Evolutionary conservation across 805 yeast species (phyloP).

Genomic region (Saccharomycopsis fodiens): DNA sequence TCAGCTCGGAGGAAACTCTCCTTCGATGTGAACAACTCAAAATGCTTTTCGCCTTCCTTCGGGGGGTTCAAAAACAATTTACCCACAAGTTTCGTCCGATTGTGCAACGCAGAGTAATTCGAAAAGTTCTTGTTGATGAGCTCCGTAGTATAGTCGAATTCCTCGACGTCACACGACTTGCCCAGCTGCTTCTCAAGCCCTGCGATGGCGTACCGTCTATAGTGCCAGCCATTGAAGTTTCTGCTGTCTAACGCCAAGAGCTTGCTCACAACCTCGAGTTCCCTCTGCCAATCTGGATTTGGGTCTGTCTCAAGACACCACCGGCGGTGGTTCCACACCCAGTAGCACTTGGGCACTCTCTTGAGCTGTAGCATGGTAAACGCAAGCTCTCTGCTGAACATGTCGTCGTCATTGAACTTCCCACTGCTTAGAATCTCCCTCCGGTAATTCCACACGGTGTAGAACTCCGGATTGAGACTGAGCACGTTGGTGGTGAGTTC

Average conservation of each 20-base stretch:
- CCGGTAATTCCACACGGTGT: slow-evolving; percentile 85
- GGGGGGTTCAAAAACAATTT: slow-evolving; percentile 31
- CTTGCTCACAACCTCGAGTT: slow-evolving; percentile 60
- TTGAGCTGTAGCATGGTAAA: slow-evolving; percentile 54
- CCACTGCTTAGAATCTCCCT: slow-evolving; percentile 51
- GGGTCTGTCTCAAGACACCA: slow-evolving; percentile 65
- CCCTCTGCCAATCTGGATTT: slow-evolving; percentile 58
- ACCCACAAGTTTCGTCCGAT: slow-evolving; percentile 64
- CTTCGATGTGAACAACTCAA: slow-evolving; percentile 26
- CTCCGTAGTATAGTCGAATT: slow-evolving; percentile 68
- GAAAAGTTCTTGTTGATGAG: slow-evolving; percentile 81
- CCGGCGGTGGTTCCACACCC: slow-evolving; percentile 92
- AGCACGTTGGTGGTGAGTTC: slow-evolving; percentile 51
- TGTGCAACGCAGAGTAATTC: slow-evolving; percentile 95
- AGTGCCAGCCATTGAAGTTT: slow-evolving; percentile 95
- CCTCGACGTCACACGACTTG: slow-evolving; percentile 34
- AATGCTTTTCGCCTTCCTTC: slow-evolving; percentile 15
- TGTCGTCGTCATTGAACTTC: slow-evolving; percentile 7
- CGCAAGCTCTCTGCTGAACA: slow-evolving; percentile 48
- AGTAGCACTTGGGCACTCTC: slow-evolving; percentile 79
- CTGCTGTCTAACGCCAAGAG: slow-evolving; percentile 68
- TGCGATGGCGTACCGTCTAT: slow-evolving; percentile 64
- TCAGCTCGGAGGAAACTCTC: slow-evolving; percentile 44
- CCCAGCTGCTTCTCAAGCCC: slow-evolving; percentile 26
- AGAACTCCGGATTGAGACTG: slow-evolving; percentile 72